These are phyloP conservation scores for Macrolepiota albuminosa DNA, from an alignment of 768 basidiomycete species.

Conservation along the genomic window DNA sequence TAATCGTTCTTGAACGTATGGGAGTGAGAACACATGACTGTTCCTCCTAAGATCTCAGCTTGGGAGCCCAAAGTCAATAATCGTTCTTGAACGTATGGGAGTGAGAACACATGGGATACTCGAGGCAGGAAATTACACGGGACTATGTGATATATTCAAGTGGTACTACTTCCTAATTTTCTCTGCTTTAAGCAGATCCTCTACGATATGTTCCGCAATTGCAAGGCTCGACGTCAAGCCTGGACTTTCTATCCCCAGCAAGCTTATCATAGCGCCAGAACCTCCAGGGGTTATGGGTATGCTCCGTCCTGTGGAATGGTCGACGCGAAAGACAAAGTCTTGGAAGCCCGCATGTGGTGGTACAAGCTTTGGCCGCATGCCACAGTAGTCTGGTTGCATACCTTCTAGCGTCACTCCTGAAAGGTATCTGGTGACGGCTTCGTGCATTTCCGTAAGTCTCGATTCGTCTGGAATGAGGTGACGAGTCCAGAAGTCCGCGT, in stretches of 20 bases:
- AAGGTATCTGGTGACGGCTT: constrained; percentile 70
- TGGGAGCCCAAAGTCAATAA: constrained; percentile 76
- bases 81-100: constrained; percentile 27
- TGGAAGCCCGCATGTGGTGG: constrained; percentile 71
- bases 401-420: constrained; percentile 56
- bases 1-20: constrained; percentile 31
- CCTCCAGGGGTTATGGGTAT: constrained; percentile 16
- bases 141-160: constrained; percentile 8
- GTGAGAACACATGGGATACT: constrained; percentile 9
- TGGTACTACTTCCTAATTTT: constrained; percentile 4
- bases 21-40: too few relatives aligned
- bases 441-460: constrained; percentile 58
- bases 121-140: neutral
- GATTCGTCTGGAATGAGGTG: constrained; percentile 63
- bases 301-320: constrained; percentile 42
- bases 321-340: constrained; percentile 74
- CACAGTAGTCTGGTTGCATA: constrained; percentile 77
- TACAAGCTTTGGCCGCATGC: constrained; percentile 84
- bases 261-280: constrained; percentile 62
- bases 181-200: constrained; percentile 41
- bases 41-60: constrained; percentile 69
- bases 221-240: constrained; percentile 86
- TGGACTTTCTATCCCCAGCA: constrained; percentile 90
- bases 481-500: constrained; percentile 72
- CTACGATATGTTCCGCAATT: constrained; percentile 78